These are phyloP conservation scores for Ogataea wickerhamii DNA, from an alignment of 805 yeast species.

Conservation along the genomic window DNA sequence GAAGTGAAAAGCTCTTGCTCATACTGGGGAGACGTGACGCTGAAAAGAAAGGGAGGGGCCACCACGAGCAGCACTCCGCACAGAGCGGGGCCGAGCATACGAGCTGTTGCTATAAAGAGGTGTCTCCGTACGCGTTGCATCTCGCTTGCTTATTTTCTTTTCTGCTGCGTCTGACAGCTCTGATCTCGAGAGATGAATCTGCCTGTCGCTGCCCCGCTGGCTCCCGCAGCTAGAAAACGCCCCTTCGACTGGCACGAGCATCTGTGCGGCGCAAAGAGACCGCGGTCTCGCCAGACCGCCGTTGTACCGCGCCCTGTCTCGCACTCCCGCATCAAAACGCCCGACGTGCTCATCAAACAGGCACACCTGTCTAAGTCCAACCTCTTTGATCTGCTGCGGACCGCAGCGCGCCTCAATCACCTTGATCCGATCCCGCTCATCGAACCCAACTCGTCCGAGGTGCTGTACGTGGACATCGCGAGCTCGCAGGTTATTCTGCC, in stretches of 20 bases:
- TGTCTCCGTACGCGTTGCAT: too few species aligned
- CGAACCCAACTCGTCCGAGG: constrained; percentile 1
- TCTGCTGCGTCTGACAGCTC: too few species aligned
- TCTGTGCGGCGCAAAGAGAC: constrained; percentile 2
- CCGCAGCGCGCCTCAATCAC: constrained; percentile 1
- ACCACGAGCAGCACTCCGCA: too few species aligned
- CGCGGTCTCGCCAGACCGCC: constrained; percentile 3
- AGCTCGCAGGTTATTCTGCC: constrained; percentile 6
- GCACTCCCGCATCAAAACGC: constrained; percentile 6
- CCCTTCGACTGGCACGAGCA: not conserved
- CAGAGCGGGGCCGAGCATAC: too few species aligned
- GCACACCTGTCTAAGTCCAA: constrained; percentile 19
- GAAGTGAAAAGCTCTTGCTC: too few species aligned
- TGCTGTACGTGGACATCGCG: not conserved
- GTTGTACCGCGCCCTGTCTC: not conserved
- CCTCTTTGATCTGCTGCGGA: constrained; percentile 9
- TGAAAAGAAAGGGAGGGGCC: too few species aligned
- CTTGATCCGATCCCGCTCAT: constrained; percentile 3
- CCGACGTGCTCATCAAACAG: constrained; percentile 18
- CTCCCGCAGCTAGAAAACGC: not conserved
- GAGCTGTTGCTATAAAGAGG: too few species aligned
- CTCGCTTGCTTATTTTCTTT: too few species aligned
- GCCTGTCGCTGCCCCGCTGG: not conserved
- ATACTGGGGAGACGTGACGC: too few species aligned
- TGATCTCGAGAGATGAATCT: too few species aligned